phyloP scores from a whole-genome alignment of 805 yeast genomes.

The Tetrapisispora taiwanensis region DNA sequence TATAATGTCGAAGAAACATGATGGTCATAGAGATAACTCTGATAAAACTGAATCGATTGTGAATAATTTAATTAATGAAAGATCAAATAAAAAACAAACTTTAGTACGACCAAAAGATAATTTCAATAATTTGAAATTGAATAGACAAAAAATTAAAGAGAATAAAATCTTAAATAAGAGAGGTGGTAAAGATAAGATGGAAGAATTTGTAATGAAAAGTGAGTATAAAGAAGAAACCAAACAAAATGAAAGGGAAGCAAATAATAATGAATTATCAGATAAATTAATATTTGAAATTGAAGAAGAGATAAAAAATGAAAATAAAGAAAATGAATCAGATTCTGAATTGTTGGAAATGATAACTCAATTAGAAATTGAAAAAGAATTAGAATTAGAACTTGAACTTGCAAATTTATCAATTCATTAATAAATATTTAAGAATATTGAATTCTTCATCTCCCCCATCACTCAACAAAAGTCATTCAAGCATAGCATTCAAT shows the following conservation, averaged over 20 bases:
- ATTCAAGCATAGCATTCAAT: too few species aligned
- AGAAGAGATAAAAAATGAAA: constrained; percentile 10
- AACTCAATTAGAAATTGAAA: constrained; percentile 16
- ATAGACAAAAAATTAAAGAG: not conserved
- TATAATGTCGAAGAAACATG: too few species aligned
- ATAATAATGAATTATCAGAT: constrained; percentile 16
- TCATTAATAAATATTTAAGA: too few species aligned
- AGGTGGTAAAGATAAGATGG: constrained; percentile 24
- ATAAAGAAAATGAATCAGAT: constrained; percentile 6
- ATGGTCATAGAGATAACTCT: too few species aligned
- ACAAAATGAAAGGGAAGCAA: constrained; percentile 5
- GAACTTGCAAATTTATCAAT: not conserved
- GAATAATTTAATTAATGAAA: not conserved
- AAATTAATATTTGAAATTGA: constrained; percentile 14
- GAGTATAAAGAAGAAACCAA: constrained; percentile 13
- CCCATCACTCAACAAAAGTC: not conserved
- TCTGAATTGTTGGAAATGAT: constrained; percentile 20
- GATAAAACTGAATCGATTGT: not conserved
- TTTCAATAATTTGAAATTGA: not conserved
- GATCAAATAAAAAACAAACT: not conserved
- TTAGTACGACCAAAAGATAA: not conserved
- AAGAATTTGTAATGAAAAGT: constrained; percentile 18
- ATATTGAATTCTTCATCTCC: too few species aligned
- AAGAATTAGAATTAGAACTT: constrained; percentile 6
- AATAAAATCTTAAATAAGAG: constrained; percentile 4